phyloP scores from a whole-genome alignment of 768 basidiomycete genomes.

The Suillus discolor region DNA sequence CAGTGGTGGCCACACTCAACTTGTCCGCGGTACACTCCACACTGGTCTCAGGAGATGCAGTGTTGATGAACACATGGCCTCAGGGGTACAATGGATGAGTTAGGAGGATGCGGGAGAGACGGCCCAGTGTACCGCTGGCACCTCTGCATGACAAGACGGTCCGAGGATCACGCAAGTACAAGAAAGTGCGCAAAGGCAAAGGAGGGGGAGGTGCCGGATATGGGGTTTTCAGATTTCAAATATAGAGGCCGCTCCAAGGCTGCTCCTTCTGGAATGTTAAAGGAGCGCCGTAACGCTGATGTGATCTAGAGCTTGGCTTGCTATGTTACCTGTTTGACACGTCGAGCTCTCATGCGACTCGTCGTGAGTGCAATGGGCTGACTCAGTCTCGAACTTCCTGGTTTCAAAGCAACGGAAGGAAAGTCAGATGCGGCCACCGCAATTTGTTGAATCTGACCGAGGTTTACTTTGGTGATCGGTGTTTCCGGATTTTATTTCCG shows the following conservation, averaged over 20 bases:
- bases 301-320: not conserved
- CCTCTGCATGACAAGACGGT: not conserved
- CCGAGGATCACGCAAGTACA: not conserved
- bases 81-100: not conserved
- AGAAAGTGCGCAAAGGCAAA: not conserved
- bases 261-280: not conserved
- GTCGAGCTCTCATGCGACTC: not conserved
- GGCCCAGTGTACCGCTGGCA: not conserved
- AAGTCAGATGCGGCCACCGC: not conserved
- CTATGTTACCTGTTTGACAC: not conserved
- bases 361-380: not conserved
- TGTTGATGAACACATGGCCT: not conserved
- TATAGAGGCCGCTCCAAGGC: not conserved
- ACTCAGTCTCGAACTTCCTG: not conserved
- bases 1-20: not conserved
- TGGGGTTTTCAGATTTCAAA: not conserved
- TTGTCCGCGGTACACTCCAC: not conserved
- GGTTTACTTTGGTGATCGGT: no score
- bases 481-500: no score
- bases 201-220: not conserved
- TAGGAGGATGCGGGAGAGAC: not conserved
- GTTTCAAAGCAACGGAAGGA: not conserved
- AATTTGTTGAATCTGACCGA: no score
- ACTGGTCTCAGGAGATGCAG: not conserved
- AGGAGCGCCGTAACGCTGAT: not conserved